Base-by-base conservation (phyloP, 768 basidiomycete species). In the Fistulinella prunicolor region DNA sequence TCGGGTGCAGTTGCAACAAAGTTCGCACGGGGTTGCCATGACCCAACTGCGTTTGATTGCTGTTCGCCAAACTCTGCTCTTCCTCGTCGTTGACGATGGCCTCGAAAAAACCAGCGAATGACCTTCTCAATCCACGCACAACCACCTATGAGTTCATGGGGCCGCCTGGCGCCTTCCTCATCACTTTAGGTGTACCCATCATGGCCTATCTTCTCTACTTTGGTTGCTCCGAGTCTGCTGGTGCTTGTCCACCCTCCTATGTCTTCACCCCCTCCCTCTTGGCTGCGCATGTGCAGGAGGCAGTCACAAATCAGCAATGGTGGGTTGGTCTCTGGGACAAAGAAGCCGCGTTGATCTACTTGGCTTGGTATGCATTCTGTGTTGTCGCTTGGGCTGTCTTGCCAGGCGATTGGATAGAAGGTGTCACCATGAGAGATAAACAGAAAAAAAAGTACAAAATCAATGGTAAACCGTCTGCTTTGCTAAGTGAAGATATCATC, bases 301-400 rank as follows among this genome's bases (percentile, higher is more conserved):
- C 83, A 0, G 52, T 89, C 8, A 71, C 76, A 6, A 67, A 70
- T 56, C 53, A 61, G 6, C 61, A 70, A 16, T 93, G 81, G 80
- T 94, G 89, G 85, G 75, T 71, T 38, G 66, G 73, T 17, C 76
- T 96, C 2, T 96, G 89, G 86, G 94, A 97, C 59, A 79, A 80
- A 0, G 72, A 94, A 48, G 93, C 93, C 0, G 60, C 79, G 2
- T 56, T 82, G 19, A 76, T 86, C 14, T 98, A 97, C 70, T 63
- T 87, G 35, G 90, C 67, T 1, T 99, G 95, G 94, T 97, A 96
- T 68, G 71, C 80, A n/a, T 98, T 86, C 67, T 86, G 82, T 55
- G 78, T 97, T 40, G 68, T 80, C 3, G 77, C 89, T 3, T 97
- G 94, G 94, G 74, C 72, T 5, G 59, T 92, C 41, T 70, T 98